These are phyloP conservation scores for Thielaviopsis ethacetica DNA, from an alignment of 2,329 filamentous ascomycete species.

Conservation along the genomic window DNA sequence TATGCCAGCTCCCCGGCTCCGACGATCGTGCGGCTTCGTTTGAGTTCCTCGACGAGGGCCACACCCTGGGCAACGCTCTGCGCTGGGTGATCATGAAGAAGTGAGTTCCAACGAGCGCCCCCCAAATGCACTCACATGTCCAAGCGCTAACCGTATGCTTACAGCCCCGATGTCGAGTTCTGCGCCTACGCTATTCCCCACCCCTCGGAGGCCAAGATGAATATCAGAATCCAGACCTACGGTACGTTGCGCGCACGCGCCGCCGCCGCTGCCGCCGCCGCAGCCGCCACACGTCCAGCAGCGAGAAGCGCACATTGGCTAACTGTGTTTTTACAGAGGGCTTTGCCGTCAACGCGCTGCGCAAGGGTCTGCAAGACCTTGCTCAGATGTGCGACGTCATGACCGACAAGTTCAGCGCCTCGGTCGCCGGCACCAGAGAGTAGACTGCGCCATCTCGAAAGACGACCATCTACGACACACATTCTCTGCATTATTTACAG, in stretches of 20 bases:
- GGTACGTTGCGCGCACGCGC: slow-evolving; percentile 53
- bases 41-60: slow-evolving; percentile 83
- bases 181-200: slow-evolving; percentile 97
- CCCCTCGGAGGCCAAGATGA: slow-evolving; percentile 92
- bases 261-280: too few species aligned
- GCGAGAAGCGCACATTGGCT: not conserved
- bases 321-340: slow-evolving; percentile 36
- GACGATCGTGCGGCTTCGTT: slow-evolving; percentile 84
- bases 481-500: not conserved
- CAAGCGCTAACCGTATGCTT: not conserved
- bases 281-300: not conserved
- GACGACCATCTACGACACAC: not conserved
- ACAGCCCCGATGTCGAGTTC: slow-evolving; percentile 87
- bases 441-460: not conserved
- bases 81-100: slow-evolving; percentile 98
- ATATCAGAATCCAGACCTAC: slow-evolving; percentile 91
- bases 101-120: slow-evolving; percentile 32
- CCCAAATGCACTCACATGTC: slow-evolving; percentile 1
- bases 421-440: slow-evolving; percentile 34
- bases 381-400: slow-evolving; percentile 89
- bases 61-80: slow-evolving; percentile 87
- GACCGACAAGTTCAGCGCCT: slow-evolving; percentile 66
- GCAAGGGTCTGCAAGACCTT: slow-evolving; percentile 78
- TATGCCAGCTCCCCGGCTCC: slow-evolving; percentile 60
- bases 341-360: slow-evolving; percentile 67